A percentile compares a stretch with the other conserved stretches of the same genome.
phyloP scores from a whole-genome alignment of 805 yeast genomes.

The Schwanniomyces pseudopolymorphus region DNA sequence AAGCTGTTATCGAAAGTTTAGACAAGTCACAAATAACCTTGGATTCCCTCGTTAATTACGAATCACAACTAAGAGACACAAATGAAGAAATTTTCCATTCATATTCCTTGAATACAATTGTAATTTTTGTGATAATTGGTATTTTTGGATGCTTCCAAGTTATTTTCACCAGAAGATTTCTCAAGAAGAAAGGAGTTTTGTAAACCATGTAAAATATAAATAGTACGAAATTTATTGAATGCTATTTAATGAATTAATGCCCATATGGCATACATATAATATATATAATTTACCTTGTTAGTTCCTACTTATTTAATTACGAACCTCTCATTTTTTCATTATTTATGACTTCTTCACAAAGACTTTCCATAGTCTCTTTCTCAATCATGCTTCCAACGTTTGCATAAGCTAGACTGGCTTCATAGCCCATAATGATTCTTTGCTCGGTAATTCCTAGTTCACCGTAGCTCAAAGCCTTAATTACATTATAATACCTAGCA shows the following conservation, averaged over 20 bases:
- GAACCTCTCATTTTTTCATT: slow-evolving; percentile 74
- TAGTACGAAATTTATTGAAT: neutral
- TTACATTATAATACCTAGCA: slow-evolving; percentile 80
- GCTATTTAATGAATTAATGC: neutral
- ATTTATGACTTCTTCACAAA: slow-evolving; percentile 71
- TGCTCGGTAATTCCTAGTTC: slow-evolving; percentile 86
- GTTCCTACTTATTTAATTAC: neutral
- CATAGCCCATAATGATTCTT: slow-evolving; percentile 79
- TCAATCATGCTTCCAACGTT: slow-evolving; percentile 69
- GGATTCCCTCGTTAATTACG: slow-evolving; percentile 29
- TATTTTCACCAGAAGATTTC: slow-evolving; percentile 27
- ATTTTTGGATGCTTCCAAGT: slow-evolving; percentile 31
- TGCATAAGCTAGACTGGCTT: slow-evolving; percentile 79
- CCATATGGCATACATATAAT: slow-evolving; percentile 1
- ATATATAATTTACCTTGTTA: slow-evolving; percentile 1
- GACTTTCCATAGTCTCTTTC: slow-evolving; percentile 66
- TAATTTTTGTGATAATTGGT: slow-evolving; percentile 24
- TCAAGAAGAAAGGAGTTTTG: slow-evolving; percentile 24
- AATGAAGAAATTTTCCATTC: slow-evolving; percentile 38
- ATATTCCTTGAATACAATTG: slow-evolving; percentile 29
- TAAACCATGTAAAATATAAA: slow-evolving; percentile 3
- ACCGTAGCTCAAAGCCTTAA: slow-evolving; percentile 76
- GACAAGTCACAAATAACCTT: slow-evolving; percentile 26
- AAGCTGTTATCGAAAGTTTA: slow-evolving; percentile 29
- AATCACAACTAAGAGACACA: slow-evolving; percentile 32